Evolutionary conservation across 2,329 filamentous ascomycete species (phyloP).

Genomic region (Aureobasidium sp.): DNA sequence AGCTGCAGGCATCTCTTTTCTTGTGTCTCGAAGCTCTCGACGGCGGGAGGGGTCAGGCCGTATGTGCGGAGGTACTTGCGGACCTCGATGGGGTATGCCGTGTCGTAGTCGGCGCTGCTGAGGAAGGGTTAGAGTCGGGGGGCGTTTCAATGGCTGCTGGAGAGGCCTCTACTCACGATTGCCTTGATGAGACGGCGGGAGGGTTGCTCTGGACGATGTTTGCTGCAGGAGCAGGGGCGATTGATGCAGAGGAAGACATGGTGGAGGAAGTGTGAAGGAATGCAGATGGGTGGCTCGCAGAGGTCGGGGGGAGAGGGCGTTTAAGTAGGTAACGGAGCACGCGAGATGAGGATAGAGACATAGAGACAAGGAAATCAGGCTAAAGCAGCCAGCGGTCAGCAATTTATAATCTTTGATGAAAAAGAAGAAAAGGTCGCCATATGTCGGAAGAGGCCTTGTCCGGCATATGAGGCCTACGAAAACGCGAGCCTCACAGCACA

Average conservation of each 20-base stretch:
- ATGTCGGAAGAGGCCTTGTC: background rate
- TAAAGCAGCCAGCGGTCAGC: constrained; percentile 8
- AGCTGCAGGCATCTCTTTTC: constrained; percentile 55
- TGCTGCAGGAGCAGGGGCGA: constrained; percentile 19
- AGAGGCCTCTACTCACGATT: constrained; percentile 17
- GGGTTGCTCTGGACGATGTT: constrained; percentile 24
- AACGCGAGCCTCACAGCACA: background rate
- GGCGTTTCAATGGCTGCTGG: constrained; percentile 11
- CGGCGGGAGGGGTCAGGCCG: constrained; percentile 42
- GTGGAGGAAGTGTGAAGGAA: background rate
- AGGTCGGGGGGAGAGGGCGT: background rate
- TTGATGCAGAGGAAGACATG: constrained; percentile 28
- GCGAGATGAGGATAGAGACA: constrained; percentile 8
- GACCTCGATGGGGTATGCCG: constrained; percentile 39
- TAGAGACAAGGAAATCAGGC: constrained; percentile 7
- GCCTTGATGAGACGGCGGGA: constrained; percentile 26
- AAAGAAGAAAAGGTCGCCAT: background rate
- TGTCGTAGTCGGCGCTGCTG: constrained; percentile 41
- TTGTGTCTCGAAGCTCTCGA: constrained; percentile 43
- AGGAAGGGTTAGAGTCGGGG: background rate
- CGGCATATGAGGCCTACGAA: constrained; percentile 7
- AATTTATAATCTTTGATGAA: constrained; percentile 4
- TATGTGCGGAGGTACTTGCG: constrained; percentile 44
- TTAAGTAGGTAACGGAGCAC: constrained; percentile 6
- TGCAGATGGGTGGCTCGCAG: background rate